A percentile compares a stretch with the other conserved stretches of the same genome.
These are phyloP conservation scores for Wickerhamiella azyma DNA, from an alignment of 805 yeast species.

Conservation along the genomic window DNA sequence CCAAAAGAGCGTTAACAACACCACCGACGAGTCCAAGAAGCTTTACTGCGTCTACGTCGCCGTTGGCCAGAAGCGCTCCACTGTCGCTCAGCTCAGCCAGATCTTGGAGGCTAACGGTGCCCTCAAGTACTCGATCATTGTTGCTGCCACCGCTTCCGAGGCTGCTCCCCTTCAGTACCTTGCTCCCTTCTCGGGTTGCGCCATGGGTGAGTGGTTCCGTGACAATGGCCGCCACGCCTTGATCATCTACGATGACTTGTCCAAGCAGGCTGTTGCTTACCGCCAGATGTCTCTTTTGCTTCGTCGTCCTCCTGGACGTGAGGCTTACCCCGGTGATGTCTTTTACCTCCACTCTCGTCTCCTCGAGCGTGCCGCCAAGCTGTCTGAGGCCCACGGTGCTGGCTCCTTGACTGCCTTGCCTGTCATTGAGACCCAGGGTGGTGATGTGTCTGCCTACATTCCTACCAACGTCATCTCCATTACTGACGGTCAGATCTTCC, in stretches of 20 bases:
- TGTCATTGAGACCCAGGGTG: conserved; percentile 96
- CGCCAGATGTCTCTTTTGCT: conserved; percentile 95
- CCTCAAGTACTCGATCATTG: conserved; percentile 91
- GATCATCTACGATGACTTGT: conserved; percentile 94
- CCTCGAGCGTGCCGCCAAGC: conserved; percentile 95
- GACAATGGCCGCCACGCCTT: conserved; percentile 97
- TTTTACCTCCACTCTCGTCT: conserved; percentile 91
- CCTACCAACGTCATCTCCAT: conserved; percentile 97
- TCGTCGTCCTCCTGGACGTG: conserved; percentile 96
- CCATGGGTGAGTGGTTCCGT: conserved; percentile 99
- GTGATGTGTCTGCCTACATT: conserved; percentile 96
- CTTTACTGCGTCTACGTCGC: conserved; percentile 99
- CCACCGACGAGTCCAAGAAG: conserved; percentile 91
- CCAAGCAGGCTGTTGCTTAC: conserved; percentile 99
- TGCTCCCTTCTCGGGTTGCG: conserved; percentile 99
- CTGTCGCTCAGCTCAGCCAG: conserved; percentile 98
- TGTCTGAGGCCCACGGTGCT: conserved; percentile 77
- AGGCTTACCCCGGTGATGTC: conserved; percentile 95
- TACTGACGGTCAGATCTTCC: conserved; percentile 96
- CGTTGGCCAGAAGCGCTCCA: conserved; percentile 99
- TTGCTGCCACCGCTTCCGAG: conserved; percentile 99
- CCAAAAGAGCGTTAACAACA: conserved; percentile 98
- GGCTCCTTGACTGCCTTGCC: conserved; percentile 95
- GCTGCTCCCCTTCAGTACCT: conserved; percentile 99
- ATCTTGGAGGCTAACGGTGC: conserved; percentile 98